Conservation (phyloP, 306 rosid genomes). For the Cajanus cajan region DNA sequence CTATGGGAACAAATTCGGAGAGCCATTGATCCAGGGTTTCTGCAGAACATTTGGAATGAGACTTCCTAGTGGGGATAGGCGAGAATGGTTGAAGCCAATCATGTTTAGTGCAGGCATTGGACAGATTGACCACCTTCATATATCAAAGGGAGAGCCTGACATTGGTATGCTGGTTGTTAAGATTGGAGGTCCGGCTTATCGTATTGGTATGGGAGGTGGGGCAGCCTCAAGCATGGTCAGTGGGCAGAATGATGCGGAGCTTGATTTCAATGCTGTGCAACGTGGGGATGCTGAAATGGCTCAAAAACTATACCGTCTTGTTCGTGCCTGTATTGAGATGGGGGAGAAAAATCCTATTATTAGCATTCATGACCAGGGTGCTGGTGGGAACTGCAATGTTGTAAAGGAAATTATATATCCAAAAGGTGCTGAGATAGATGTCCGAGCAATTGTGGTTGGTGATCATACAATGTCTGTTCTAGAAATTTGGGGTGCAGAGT, state of each 20-base stretch:
- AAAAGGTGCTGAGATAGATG: slow-evolving; percentile 71
- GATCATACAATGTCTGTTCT: slow-evolving; percentile 84
- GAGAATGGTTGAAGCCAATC: too few relatives aligned
- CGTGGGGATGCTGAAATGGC: slow-evolving; percentile 76
- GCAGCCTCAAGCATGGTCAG: slow-evolving; percentile 97
- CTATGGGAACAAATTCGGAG: too few relatives aligned
- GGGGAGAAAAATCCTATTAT: slow-evolving; percentile 79
- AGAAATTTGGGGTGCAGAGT: slow-evolving; percentile 94
- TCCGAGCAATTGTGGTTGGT: slow-evolving; percentile 72
- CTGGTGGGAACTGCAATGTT: slow-evolving; percentile 89
- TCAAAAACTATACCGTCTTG: slow-evolving; percentile 84
- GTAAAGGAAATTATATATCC: slow-evolving; percentile 86
- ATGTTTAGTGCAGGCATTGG: too few relatives aligned
- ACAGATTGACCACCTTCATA: too few relatives aligned
- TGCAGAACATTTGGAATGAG: too few relatives aligned
- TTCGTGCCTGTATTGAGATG: slow-evolving; percentile 91
- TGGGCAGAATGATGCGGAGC: slow-evolving; percentile 86
- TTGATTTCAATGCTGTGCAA: slow-evolving; percentile 92
- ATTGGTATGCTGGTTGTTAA: too few relatives aligned
- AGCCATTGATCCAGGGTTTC: too few relatives aligned
- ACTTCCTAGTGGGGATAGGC: too few relatives aligned
- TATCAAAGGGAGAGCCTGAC: too few relatives aligned
- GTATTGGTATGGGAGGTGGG: slow-evolving; percentile 94
- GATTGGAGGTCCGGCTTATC: slow-evolving; percentile 97
- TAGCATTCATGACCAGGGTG: slow-evolving; percentile 91